A percentile compares a stretch with the other conserved stretches of the same genome.
Conservation (phyloP, 2,329 filamentous ascomycete species). For the Colletotrichum tropicicola region DNA sequence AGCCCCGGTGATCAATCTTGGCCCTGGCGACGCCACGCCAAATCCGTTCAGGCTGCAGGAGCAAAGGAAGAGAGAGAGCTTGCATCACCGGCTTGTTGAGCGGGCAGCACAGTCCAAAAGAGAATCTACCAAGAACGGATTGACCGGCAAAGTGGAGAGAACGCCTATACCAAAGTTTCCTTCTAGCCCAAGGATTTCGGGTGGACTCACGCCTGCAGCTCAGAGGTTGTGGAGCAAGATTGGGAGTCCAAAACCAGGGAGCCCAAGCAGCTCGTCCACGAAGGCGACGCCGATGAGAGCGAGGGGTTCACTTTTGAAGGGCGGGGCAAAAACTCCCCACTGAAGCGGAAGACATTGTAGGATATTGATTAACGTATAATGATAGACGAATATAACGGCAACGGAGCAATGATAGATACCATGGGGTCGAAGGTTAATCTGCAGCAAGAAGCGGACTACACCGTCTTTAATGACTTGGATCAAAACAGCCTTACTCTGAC, state of each 20-base stretch:
- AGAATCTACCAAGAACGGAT: slow-evolving; percentile 64
- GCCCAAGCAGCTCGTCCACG: slow-evolving; percentile 42
- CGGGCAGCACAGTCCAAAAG: slow-evolving; percentile 78
- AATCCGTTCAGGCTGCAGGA: slow-evolving; percentile 86
- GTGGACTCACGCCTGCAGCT: slow-evolving; percentile 77
- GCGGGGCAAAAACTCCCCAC: slow-evolving; percentile 35
- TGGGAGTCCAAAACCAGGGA: slow-evolving; percentile 50
- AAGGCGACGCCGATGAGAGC: slow-evolving; percentile 48
- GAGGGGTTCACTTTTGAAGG: slow-evolving; percentile 48
- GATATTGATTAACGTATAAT: not conserved
- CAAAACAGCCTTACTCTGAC: too few relatives aligned
- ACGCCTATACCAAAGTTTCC: slow-evolving; percentile 77
- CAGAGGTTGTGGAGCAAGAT: slow-evolving; percentile 74
- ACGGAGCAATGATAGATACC: not conserved
- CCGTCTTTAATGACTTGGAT: too few relatives aligned
- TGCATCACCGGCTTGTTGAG: slow-evolving; percentile 90
- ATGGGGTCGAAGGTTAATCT: too few relatives aligned
- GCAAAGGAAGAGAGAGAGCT: slow-evolving; percentile 77
- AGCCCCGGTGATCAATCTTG: slow-evolving; percentile 62
- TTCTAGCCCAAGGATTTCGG: slow-evolving; percentile 67
- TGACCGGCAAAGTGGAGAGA: slow-evolving; percentile 65
- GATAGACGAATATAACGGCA: not conserved
- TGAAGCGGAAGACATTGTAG: slow-evolving; percentile 25
- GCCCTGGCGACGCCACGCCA: slow-evolving; percentile 67
- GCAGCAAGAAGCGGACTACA: too few relatives aligned